phyloP scores from a whole-genome alignment of 208 protist genomes.

The Wallacemonas sp. region DNA sequence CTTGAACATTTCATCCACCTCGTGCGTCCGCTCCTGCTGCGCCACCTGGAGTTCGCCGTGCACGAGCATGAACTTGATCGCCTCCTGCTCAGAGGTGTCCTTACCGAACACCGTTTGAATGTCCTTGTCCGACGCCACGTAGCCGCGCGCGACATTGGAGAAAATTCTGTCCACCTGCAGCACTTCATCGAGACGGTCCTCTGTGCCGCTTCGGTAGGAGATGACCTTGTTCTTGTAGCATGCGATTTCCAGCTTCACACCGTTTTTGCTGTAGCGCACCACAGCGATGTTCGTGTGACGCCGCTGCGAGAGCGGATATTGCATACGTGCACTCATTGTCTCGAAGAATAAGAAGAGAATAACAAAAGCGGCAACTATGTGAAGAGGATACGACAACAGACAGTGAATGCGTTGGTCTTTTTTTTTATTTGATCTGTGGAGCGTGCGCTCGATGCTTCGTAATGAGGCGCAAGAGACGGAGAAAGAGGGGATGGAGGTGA shows the following conservation, averaged over 20 bases:
- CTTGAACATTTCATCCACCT: conserved; percentile 94
- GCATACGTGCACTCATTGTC: conserved; percentile 85
- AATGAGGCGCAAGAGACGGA: no score
- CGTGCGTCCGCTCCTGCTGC: conserved; percentile 93
- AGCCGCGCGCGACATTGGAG: conserved; percentile 79
- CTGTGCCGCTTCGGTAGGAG: conserved; percentile 81
- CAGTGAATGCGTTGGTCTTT: no score
- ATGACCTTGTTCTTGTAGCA: conserved; percentile 94
- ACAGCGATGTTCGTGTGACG: conserved; percentile 90
- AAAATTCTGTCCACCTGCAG: conserved; percentile 91
- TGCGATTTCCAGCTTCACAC: conserved; percentile 84
- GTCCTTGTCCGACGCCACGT: conserved; percentile 80
- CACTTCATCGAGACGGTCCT: conserved; percentile 87
- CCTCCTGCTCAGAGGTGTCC: conserved; percentile 61
- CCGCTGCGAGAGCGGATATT: conserved; percentile 83
- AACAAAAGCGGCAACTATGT: neutral
- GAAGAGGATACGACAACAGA: neutral
- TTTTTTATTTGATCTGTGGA: no score
- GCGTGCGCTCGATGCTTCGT: no score
- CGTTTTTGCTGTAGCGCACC: conserved; percentile 79
- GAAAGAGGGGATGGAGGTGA: no score
- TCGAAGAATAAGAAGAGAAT: neutral
- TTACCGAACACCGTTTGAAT: conserved; percentile 66
- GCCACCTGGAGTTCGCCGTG: conserved; percentile 98
- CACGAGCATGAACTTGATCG: conserved; percentile 91